A percentile compares a stretch with the other conserved stretches of the same genome.
Evolutionary conservation across 768 basidiomycete species (phyloP).

Genomic region (Tylopilus cervinicoccineus): DNA sequence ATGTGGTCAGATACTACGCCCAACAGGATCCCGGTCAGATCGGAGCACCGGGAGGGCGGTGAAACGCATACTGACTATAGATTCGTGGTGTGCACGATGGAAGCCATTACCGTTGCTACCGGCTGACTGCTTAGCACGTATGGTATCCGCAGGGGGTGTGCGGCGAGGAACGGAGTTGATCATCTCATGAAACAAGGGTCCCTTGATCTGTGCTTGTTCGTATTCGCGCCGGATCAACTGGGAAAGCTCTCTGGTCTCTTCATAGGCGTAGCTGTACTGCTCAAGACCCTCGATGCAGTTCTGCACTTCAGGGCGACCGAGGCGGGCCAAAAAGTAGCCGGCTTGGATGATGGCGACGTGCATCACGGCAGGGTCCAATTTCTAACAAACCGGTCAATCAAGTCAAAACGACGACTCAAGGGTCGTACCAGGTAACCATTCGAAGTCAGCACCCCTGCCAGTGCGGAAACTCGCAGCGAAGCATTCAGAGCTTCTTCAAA

Average conservation of each 20-base stretch:
- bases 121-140: constrained; percentile 5
- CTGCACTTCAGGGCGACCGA: constrained; percentile 78
- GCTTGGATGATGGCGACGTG: constrained; percentile 83
- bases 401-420: not conserved
- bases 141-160: constrained; percentile 15
- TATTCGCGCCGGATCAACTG: constrained; percentile 54
- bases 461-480: constrained; percentile 83
- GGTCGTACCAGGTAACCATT: constrained; percentile 78
- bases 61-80: constrained; percentile 12
- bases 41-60: not conserved
- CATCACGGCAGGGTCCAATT: constrained; percentile 85
- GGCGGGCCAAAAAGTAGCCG: constrained; percentile 73
- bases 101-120: constrained; percentile 21
- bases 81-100: constrained; percentile 14
- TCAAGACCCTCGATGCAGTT: constrained; percentile 83
- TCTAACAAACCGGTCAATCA: constrained; percentile 34
- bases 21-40: constrained; percentile 9
- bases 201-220: constrained; percentile 38
- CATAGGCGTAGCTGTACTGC: constrained; percentile 87
- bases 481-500: constrained; percentile 81
- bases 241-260: constrained; percentile 79
- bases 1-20: constrained; percentile 25
- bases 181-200: constrained; percentile 41
- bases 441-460: constrained; percentile 78
- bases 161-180: constrained; percentile 30